phyloP scores from a whole-genome alignment of 2,329 filamentous ascomycete species.

The Penicillium brasilianum region DNA sequence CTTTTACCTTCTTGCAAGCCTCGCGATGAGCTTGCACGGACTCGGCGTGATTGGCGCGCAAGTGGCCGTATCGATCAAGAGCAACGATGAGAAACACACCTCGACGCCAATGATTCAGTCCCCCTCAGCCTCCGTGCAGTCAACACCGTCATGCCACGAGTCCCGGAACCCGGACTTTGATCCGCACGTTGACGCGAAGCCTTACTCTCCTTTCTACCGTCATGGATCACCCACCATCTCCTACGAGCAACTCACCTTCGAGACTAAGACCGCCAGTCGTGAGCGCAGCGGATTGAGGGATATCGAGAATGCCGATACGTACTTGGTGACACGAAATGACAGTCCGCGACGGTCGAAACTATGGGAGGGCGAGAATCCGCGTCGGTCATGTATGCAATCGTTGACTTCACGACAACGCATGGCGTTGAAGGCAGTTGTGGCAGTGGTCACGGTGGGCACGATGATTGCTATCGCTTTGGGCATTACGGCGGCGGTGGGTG shows the following conservation, averaged over 20 bases:
- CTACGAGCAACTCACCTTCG: constrained; percentile 33
- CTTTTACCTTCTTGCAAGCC: neutral
- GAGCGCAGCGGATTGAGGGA: constrained; percentile 33
- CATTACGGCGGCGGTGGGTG: constrained; percentile 50
- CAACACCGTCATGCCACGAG: constrained; percentile 24
- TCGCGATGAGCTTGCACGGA: constrained; percentile 32
- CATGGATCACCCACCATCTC: constrained; percentile 42
- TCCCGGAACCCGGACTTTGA: constrained; percentile 40
- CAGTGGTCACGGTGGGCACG: constrained; percentile 47
- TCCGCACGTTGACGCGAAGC: constrained; percentile 46
- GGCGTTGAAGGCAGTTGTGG: constrained; percentile 47
- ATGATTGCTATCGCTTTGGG: constrained; percentile 54
- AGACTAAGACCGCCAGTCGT: constrained; percentile 28
- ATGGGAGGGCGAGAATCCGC: constrained; percentile 42
- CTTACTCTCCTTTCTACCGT: constrained; percentile 51
- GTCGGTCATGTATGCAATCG: constrained; percentile 40
- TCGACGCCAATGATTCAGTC: constrained; percentile 18
- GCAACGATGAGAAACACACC: constrained; percentile 27
- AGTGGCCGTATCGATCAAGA: constrained; percentile 32
- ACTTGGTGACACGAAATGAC: constrained; percentile 24
- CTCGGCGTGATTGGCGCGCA: constrained; percentile 35
- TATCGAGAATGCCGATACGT: constrained; percentile 38
- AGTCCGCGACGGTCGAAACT: constrained; percentile 39
- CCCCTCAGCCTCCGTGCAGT: constrained; percentile 23
- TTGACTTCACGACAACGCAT: constrained; percentile 46